Base-by-base conservation (phyloP, 129 eudicot genomes). In the Chrysanthemum makinoi region DNA sequence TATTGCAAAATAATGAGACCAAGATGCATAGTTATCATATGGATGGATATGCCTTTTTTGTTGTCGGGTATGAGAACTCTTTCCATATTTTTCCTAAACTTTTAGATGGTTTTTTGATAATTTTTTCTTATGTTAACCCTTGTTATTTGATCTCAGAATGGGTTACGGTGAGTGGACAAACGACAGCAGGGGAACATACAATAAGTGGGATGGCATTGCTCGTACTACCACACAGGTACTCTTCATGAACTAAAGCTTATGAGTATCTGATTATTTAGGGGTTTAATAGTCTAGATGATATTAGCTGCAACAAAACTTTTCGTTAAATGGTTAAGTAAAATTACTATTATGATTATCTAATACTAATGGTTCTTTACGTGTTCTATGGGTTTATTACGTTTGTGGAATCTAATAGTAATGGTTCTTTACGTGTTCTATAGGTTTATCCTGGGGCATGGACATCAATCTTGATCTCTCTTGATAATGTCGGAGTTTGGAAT, bases 131-230 rank as follows among this genome's bases (percentile, higher is more conserved):
- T 51, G 47, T 33, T 60, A 68, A 60, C 35, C 26, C 3, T 60
- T 39, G 70, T 68, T 52, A 6, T 77, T 70, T 71, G 44, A 63
- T 77, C 15, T 71, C 56, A 77, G 81, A 71, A 77, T 83, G 88
- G 88, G 78, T 73, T 83, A 68, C 9, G 88, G 88, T 56, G 85
- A 76, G 58, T 83, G 88, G 88, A 83, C 82, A 20, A 49, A 50
- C 4, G 82, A 83, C 50, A 83, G 80, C 71, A 47, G 82, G 68
- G 80, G 82, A 22, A 44, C 39, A 19, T 83, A 83, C 62, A 83
- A 83, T 62, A 83, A 83, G 74, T 83, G 88, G 88, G 88, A 83
- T 28, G 88, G 82, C 28, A 80, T 83, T 68, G 77, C 81, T 17
- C 88, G 85, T 62, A 24, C 70, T 12, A 80, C 84, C 9, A 78